phyloP scores from a whole-genome alignment of 2,329 filamentous ascomycete genomes.

The Beauveria brongniartii region DNA sequence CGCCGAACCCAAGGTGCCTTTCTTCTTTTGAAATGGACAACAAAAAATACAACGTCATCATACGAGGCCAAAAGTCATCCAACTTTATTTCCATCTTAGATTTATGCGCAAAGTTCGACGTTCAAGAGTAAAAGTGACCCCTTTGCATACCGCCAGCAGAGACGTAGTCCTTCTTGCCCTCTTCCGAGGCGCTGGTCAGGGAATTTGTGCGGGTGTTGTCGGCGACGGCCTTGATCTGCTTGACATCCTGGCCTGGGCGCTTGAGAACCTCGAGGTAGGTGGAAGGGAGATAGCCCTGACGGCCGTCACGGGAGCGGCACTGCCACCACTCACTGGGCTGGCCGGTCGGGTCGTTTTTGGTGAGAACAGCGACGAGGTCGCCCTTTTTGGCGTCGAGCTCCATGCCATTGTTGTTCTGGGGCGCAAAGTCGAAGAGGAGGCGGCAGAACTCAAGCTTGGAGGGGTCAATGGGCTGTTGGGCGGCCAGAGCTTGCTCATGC shows the following conservation, averaged over 20 bases:
- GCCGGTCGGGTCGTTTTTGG: slow-evolving; percentile 85
- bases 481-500: slow-evolving; percentile 42
- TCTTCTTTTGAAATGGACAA: not conserved
- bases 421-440: slow-evolving; percentile 87
- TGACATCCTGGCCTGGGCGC: slow-evolving; percentile 41
- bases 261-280: slow-evolving; percentile 77
- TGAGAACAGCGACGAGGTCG: slow-evolving; percentile 87
- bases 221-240: slow-evolving; percentile 43
- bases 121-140: slow-evolving; percentile 48
- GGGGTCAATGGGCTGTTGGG: slow-evolving; percentile 61
- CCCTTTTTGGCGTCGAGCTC: slow-evolving; percentile 91
- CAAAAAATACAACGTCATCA: slow-evolving; percentile 2
- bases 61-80: not conserved
- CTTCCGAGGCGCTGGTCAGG: slow-evolving; percentile 37
- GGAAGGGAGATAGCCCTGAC: slow-evolving; percentile 83
- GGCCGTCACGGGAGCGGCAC: slow-evolving; percentile 81
- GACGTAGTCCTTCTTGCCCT: slow-evolving; percentile 43
- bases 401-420: slow-evolving; percentile 61
- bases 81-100: not conserved
- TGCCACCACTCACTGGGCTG: slow-evolving; percentile 96
- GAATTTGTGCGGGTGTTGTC: slow-evolving; percentile 42
- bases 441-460: slow-evolving; percentile 94
- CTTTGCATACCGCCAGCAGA: slow-evolving; percentile 49
- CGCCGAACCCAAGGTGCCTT: not conserved
- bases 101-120: not conserved